Evolutionary conservation across 2,329 filamentous ascomycete species (phyloP).

Genomic region (Hymenoscyphus linearis): DNA sequence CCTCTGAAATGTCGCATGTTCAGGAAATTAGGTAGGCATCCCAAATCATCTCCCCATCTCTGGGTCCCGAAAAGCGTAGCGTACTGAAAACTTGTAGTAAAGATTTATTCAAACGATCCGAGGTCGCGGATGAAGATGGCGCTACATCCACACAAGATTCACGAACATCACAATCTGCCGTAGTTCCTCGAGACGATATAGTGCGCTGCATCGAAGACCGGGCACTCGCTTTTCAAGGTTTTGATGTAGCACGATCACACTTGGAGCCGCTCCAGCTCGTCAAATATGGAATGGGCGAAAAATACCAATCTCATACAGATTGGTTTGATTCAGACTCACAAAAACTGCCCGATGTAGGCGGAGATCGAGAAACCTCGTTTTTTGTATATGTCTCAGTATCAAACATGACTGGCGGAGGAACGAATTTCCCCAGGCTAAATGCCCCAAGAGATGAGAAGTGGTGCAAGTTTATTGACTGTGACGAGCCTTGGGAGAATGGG

Average conservation of each 20-base stretch:
- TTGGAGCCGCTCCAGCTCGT: constrained; percentile 56
- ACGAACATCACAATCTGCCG: constrained; percentile 44
- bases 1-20: constrained; percentile 42
- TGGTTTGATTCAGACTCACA: constrained; percentile 35
- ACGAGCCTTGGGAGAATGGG: constrained; percentile 33
- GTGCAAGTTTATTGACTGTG: constrained; percentile 54
- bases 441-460: constrained; percentile 34
- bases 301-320: constrained; percentile 55
- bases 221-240: constrained; percentile 52
- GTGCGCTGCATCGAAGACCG: constrained; percentile 53
- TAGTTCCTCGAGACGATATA: constrained; percentile 38
- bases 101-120: constrained; percentile 36
- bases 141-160: constrained; percentile 40
- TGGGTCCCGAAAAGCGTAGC: background rate
- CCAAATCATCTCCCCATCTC: background rate
- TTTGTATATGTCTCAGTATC: constrained; percentile 50
- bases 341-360: constrained; percentile 12
- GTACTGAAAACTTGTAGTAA: constrained; percentile 10
- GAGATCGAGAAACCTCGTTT: constrained; percentile 42
- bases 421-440: constrained; percentile 49
- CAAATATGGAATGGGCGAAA: constrained; percentile 50
- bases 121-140: constrained; percentile 43
- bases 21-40: constrained; percentile 43
- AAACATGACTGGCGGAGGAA: constrained; percentile 50
- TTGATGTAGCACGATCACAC: constrained; percentile 45